Evolutionary conservation across 768 basidiomycete genomes (phyloP).

Genomic region (Lactarius evosmus): DNA sequence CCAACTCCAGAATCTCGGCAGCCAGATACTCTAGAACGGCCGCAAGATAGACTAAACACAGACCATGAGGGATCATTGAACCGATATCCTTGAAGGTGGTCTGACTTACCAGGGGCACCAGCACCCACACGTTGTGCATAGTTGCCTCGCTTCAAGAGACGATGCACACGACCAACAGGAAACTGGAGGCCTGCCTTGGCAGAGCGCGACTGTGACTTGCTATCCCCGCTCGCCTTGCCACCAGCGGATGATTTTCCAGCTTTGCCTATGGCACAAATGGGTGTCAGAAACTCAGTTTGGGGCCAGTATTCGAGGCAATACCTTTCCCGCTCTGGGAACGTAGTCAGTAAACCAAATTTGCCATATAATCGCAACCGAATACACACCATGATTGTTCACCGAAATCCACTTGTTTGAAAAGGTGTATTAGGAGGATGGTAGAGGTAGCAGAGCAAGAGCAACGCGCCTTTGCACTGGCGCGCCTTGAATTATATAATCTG

Average conservation of each 20-base stretch:
- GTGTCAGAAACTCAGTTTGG: not conserved
- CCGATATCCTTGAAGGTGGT: too few species aligned
- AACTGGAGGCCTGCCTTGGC: slow-evolving; percentile 78
- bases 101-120: slow-evolving; percentile 70
- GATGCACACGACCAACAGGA: slow-evolving; percentile 92
- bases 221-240: slow-evolving; percentile 41
- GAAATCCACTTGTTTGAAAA: not conserved
- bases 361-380: not conserved
- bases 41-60: slow-evolving; percentile 72
- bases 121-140: slow-evolving; percentile 85
- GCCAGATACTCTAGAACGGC: slow-evolving; percentile 91
- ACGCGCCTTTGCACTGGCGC: slow-evolving; percentile 6
- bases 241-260: slow-evolving; percentile 43
- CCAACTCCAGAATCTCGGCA: slow-evolving; percentile 90
- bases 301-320: not conserved
- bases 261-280: slow-evolving; percentile 31
- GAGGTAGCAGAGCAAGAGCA: slow-evolving; percentile 18
- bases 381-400: slow-evolving; percentile 20
- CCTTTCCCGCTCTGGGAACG: slow-evolving; percentile 25
- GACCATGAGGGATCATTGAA: not conserved
- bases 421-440: slow-evolving; percentile 12
- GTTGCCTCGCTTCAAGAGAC: slow-evolving; percentile 82
- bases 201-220: slow-evolving; percentile 65
- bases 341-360: slow-evolving; percentile 1
- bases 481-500: slow-evolving; percentile 15